A percentile compares a stretch with the other conserved stretches of the same genome.
phyloP scores from a whole-genome alignment of 495 filamentous ascomycete species.

The Tuber borchii region DNA sequence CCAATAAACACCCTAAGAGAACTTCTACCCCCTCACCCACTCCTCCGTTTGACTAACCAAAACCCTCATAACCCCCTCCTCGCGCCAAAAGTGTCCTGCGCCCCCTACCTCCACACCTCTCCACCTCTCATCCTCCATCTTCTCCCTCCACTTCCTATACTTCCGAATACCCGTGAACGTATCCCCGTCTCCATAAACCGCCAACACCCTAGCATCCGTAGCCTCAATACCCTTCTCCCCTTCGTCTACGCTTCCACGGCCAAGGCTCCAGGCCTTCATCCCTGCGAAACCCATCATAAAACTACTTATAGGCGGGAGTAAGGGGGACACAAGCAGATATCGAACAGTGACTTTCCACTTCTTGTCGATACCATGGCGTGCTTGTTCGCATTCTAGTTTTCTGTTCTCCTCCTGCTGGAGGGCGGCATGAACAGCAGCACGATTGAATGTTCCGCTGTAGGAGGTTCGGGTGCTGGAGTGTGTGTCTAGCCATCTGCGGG shows the following conservation, averaged over 20 bases:
- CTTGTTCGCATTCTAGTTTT: conserved; percentile 1
- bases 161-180: conserved; percentile 64
- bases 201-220: conserved; percentile 54
- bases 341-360: conserved; percentile 44
- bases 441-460: conserved; percentile 24
- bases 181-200: conserved; percentile 73
- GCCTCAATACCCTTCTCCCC: conserved; percentile 45
- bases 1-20: not conserved
- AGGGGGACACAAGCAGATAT: conserved; percentile 77
- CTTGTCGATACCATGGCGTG: not conserved
- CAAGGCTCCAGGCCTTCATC: conserved; percentile 23
- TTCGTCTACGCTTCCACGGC: conserved; percentile 44
- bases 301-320: conserved; percentile 44
- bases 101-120: conserved; percentile 57
- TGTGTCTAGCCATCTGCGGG: conserved; percentile 27
- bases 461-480: conserved; percentile 29
- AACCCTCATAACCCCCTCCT: conserved; percentile 54
- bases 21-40: conserved; percentile 17
- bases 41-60: conserved; percentile 44
- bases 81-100: conserved; percentile 80
- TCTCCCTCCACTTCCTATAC: conserved; percentile 62
- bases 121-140: conserved; percentile 47
- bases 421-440: conserved; percentile 12
- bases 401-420: conserved; percentile 2
- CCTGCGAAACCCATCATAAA: conserved; percentile 27